A percentile compares a stretch with the other conserved stretches of the same genome.
These are phyloP conservation scores for Neocucurbitaria cava DNA, from an alignment of 2,329 filamentous ascomycete species.

Conservation along the genomic window DNA sequence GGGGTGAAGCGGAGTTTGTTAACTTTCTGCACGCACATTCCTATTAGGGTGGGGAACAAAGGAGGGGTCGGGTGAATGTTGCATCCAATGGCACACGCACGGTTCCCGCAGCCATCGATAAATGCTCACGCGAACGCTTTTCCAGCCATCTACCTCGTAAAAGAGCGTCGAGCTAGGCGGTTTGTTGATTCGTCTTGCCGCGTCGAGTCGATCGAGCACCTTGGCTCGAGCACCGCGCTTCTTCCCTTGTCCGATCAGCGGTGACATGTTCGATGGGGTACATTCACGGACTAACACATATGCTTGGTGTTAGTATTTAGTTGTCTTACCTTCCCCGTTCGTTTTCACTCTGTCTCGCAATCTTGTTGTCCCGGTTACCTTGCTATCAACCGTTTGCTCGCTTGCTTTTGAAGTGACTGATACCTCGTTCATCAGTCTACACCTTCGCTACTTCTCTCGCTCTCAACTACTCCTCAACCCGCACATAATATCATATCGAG, in stretches of 20 bases:
- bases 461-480: constrained; percentile 14
- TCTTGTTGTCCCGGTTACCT: constrained; percentile 37
- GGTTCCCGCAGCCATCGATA: constrained; percentile 12
- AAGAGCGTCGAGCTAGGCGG: constrained; percentile 28
- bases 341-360: constrained; percentile 22
- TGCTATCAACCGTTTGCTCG: constrained; percentile 8
- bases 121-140: constrained; percentile 15
- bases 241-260: constrained; percentile 25
- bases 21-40: constrained; percentile 15
- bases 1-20: constrained; percentile 22
- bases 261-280: constrained; percentile 32
- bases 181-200: constrained; percentile 33
- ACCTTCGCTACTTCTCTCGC: constrained; percentile 27
- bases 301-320: constrained; percentile 36
- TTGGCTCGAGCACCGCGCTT: constrained; percentile 24
- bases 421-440: constrained; percentile 49
- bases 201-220: constrained; percentile 34
- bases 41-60: constrained; percentile 23
- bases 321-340: constrained; percentile 26
- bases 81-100: constrained; percentile 24
- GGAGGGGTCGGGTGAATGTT: constrained; percentile 32
- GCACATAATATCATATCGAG: constrained; percentile 15
- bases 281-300: constrained; percentile 19
- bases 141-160: constrained; percentile 32
- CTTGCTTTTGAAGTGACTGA: constrained; percentile 33